Percentiles rank a stretch among this genome's conserved stretches.
Conservation (phyloP, 83 land plant species). For the Larix sibirica region DNA sequence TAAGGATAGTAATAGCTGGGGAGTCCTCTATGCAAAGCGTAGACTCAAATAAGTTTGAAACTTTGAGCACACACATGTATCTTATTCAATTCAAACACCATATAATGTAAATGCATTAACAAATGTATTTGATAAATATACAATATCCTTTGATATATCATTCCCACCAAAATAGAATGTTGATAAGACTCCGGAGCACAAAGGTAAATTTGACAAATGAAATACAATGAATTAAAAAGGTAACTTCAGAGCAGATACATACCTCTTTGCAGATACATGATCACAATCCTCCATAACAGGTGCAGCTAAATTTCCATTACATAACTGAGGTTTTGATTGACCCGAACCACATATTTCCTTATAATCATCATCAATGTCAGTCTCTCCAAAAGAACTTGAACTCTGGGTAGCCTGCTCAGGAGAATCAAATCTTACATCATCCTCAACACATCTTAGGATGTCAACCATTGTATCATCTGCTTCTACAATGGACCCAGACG, state of each 20-base stretch:
- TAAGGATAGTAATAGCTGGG: background rate
- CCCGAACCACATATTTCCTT: background rate
- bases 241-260: background rate
- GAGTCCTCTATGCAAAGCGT: background rate
- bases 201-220: conserved; percentile 5
- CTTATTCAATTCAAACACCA: background rate
- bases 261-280: conserved; percentile 29
- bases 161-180: background rate
- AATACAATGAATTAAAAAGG: background rate
- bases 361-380: background rate
- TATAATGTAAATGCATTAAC: conserved; percentile 1
- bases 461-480: conserved; percentile 19
- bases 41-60: background rate
- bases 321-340: conserved; percentile 38
- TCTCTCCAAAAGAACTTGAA: conserved; percentile 32
- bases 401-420: conserved; percentile 26
- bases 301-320: conserved; percentile 42
- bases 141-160: background rate
- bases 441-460: background rate
- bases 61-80: background rate
- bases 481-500: background rate
- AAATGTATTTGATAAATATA: background rate
- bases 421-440: conserved; percentile 20
- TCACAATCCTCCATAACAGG: conserved; percentile 29
- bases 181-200: background rate